Evolutionary conservation across 495 filamentous ascomycete species (phyloP), one percentile per base, ranked within the genome.

Genomic region (Copromyces sp.): DNA sequence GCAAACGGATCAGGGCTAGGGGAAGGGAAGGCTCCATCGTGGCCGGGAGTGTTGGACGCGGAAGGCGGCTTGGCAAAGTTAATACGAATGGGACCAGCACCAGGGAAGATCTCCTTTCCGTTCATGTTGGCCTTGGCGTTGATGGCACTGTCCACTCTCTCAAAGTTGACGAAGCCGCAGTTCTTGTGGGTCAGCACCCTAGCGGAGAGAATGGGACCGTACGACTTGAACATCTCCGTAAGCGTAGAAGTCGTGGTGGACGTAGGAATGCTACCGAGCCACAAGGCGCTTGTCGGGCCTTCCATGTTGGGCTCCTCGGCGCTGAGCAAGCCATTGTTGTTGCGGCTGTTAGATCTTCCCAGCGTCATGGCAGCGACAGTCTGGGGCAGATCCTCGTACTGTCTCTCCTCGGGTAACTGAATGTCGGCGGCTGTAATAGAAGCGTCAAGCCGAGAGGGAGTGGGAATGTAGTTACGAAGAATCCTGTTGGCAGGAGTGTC

Each of bases 81-180:
- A 78, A 99, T 98, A 71, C 94, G 86, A 59, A 98, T 92, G 14
- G 95, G 94, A 17, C 96, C 95, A 72, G 94, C 94, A 65, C 95
- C 96, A 9, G 95, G 96, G 84, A 99, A 98, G 68, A 99, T 97
- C 80, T 99, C 95, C 82, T 97, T 97, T 74, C 94, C 94, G 77
- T 98, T 97, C 79, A 97, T 90, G 78, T 89, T 85, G 24, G 88
- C 89, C 78, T 93, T 96, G 5, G 95, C 96, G 71, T 92, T 88
- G 39, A 97, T 92, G 68, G 95, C 96, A 78, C 93, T 96, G 40
- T 97, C 93, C 35, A 94, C 80, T 75, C 88, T 89, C 82, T 98
- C 93, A 76, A 97, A 99, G 81, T 99, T 99, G 79, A 99, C 94
- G 77, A 99, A 99, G 7, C 95, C 95, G 80, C 95, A 99, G 78